These are phyloP conservation scores for Albugo candida DNA, from an alignment of 352 stramenopile species.

Conservation along the genomic window DNA sequence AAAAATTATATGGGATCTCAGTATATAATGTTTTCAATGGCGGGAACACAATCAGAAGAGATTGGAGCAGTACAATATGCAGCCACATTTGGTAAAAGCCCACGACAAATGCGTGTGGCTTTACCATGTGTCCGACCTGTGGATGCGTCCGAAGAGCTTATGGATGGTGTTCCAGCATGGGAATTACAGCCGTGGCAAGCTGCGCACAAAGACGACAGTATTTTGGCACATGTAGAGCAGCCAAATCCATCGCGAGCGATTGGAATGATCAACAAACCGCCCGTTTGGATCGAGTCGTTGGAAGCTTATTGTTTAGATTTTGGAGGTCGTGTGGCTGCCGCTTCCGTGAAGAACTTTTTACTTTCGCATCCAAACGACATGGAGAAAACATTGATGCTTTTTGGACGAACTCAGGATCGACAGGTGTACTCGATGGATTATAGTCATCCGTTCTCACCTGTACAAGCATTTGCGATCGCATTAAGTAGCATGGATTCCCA, in stretches of 20 bases:
- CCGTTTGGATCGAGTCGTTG: constrained; percentile 74
- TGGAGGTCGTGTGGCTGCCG: constrained; percentile 60
- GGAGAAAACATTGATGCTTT: constrained; percentile 76
- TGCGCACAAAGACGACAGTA: constrained; percentile 55
- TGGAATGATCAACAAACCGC: constrained; percentile 73
- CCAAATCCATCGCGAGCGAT: constrained; percentile 36
- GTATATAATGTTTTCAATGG: constrained; percentile 71
- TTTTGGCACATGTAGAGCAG: constrained; percentile 51
- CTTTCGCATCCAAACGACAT: constrained; percentile 65
- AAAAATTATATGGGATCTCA: constrained; percentile 80
- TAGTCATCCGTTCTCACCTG: constrained; percentile 56
- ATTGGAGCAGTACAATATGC: constrained; percentile 70
- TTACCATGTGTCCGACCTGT: constrained; percentile 32
- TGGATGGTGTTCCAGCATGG: constrained; percentile 26
- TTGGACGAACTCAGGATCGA: constrained; percentile 64
- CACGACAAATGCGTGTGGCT: constrained; percentile 64
- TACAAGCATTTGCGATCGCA: constrained; percentile 73
- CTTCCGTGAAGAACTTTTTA: constrained; percentile 81
- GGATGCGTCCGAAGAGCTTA: constrained; percentile 14
- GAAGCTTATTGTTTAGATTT: constrained; percentile 79
- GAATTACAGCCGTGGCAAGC: constrained; percentile 29
- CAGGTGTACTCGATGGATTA: constrained; percentile 83
- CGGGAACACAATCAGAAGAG: constrained; percentile 27
- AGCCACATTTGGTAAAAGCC: constrained; percentile 70
- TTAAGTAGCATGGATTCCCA: constrained; percentile 79